Evolutionary conservation across 2,329 filamentous ascomycete genomes (phyloP).

Genomic region (Endocalyx cinctus): DNA sequence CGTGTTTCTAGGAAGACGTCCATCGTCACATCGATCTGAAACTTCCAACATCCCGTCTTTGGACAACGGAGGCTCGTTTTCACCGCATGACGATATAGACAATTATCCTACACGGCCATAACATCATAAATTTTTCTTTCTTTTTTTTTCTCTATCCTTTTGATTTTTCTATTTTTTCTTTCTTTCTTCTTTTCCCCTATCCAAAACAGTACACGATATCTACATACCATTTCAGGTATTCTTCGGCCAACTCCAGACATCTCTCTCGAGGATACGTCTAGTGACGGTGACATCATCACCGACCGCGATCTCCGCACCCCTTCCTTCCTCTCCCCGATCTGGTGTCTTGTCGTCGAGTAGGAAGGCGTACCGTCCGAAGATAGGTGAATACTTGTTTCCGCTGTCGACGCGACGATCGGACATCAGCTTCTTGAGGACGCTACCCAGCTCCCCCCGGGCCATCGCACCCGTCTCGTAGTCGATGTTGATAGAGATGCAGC

Average conservation of each 20-base stretch:
- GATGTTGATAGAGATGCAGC: conserved; percentile 67
- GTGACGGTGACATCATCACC: conserved; percentile 54
- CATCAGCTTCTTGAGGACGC: conserved; percentile 65
- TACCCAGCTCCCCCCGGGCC: conserved; percentile 52
- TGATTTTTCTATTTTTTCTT: conserved; percentile 1
- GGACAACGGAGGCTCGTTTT: too few species aligned
- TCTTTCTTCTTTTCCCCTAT: conserved; percentile 1
- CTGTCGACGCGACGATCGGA: conserved; percentile 64
- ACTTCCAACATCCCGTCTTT: too few species aligned
- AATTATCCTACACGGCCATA: neutral
- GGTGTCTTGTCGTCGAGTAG: conserved; percentile 31
- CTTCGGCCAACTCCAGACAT: conserved; percentile 48
- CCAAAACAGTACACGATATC: conserved; percentile 1
- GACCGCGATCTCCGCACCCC: conserved; percentile 38
- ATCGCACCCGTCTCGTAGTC: conserved; percentile 62
- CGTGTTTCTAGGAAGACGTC: too few species aligned
- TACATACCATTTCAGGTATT: conserved; percentile 2
- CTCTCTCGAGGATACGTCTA: conserved; percentile 44
- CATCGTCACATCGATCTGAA: too few species aligned
- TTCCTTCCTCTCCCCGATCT: conserved; percentile 40
- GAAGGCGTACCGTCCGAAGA: conserved; percentile 72
- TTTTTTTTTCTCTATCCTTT: conserved; percentile 1
- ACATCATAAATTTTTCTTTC: conserved; percentile 1
- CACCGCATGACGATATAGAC: too few species aligned
- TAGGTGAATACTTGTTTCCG: conserved; percentile 63